Conservation (phyloP, 345 rosid genomes). For the Moricandia arvensis region DNA sequence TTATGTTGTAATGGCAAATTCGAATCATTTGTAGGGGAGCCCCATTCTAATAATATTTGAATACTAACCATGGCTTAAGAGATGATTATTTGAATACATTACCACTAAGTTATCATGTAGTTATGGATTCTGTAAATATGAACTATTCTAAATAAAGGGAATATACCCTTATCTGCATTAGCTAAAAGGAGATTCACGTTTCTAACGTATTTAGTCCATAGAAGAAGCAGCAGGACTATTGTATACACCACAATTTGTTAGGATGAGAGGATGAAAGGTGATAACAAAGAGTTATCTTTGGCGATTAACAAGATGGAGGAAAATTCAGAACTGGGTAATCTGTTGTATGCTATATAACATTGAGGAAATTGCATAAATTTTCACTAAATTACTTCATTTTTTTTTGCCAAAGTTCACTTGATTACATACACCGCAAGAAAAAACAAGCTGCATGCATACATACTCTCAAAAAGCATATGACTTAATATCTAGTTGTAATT, state of each 20-base stretch:
- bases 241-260: not conserved
- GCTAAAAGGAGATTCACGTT: not conserved
- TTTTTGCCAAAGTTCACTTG: too few relatives aligned
- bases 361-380: not conserved
- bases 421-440: too few relatives aligned
- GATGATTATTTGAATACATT: not conserved
- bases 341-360: not conserved
- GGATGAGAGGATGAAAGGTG: not conserved
- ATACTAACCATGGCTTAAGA: not conserved
- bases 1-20: not conserved
- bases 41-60: not conserved
- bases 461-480: too few relatives aligned
- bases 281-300: not conserved
- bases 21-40: not conserved
- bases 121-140: not conserved
- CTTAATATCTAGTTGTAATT: too few relatives aligned
- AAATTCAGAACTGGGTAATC: not conserved
- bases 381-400: too few relatives aligned
- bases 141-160: not conserved
- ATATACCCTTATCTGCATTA: not conserved
- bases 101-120: conserved; percentile 1
- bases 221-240: not conserved
- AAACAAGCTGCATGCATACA: too few relatives aligned
- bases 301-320: not conserved
- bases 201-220: not conserved